A percentile compares a stretch with the other conserved stretches of the same genome.
Conservation (phyloP, 75 land plant species). For the Larix kaempferi region DNA sequence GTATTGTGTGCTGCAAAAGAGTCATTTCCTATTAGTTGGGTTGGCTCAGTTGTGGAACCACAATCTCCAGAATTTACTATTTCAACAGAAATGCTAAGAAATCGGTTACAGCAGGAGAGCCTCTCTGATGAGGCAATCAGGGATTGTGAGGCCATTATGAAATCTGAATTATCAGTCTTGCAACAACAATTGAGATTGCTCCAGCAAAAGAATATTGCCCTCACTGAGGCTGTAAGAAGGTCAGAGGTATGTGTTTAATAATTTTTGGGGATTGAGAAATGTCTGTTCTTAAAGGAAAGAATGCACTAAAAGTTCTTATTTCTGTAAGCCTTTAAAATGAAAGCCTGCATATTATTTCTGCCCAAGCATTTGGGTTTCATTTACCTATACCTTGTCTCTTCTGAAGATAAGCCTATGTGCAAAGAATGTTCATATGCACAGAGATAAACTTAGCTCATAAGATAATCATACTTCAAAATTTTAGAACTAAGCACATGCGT, state of each 20-base stretch:
- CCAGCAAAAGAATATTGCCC: conserved; percentile 14
- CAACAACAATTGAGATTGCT: conserved; percentile 18
- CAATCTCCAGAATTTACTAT: conserved; percentile 10
- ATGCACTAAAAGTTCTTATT: too few relatives aligned
- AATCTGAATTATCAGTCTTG: conserved; percentile 13
- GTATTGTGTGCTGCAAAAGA: conserved; percentile 22
- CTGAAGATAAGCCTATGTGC: not conserved
- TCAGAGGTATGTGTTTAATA: not conserved
- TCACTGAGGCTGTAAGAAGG: conserved; percentile 24
- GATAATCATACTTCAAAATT: too few relatives aligned
- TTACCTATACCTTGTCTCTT: not conserved
- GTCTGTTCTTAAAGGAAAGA: not conserved
- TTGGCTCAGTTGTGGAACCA: not conserved
- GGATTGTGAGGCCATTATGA: conserved; percentile 28
- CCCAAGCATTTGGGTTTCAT: not conserved
- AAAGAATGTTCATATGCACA: not conserved
- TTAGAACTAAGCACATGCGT: not conserved
- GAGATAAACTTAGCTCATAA: not conserved
- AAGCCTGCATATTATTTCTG: not conserved
- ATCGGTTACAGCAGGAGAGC: conserved; percentile 13
- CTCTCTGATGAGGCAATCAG: conserved; percentile 15
- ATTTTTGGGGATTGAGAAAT: not conserved
- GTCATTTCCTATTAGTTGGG: conserved; percentile 7
- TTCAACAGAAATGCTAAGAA: conserved; percentile 10
- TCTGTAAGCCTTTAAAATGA: not conserved